Percentiles rank a stretch among this genome's conserved stretches.
Conservation (phyloP, 179 eudicot genomes). For the Nepenthes alata region DNA sequence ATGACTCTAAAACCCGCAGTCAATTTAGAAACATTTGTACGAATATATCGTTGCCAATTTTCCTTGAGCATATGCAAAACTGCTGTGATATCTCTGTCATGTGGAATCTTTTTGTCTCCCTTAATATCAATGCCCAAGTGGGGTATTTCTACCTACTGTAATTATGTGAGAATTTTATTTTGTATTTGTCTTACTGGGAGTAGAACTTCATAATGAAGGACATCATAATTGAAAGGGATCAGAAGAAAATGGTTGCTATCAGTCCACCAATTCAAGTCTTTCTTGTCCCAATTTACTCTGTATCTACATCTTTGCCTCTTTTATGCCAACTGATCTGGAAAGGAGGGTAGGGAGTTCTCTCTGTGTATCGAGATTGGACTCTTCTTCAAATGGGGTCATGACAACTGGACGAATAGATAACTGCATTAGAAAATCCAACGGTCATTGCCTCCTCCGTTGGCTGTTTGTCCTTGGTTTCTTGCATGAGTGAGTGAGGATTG, state of each 20-base stretch:
- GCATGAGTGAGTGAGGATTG: no score
- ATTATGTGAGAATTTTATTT: constrained; percentile 8
- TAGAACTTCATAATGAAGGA: no score
- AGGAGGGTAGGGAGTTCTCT: constrained; percentile 8
- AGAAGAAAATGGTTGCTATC: no score
- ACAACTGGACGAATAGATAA: constrained; percentile 22
- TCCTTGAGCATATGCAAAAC: no score
- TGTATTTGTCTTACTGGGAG: no score
- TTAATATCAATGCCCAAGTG: background rate
- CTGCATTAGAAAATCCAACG: constrained; percentile 1
- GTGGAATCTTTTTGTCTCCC: constrained; percentile 3
- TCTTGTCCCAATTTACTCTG: constrained; percentile 10
- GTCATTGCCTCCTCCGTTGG: no score
- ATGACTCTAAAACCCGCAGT: no score
- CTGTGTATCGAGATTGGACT: constrained; percentile 13
- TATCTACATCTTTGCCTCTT: constrained; percentile 11
- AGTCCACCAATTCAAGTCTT: constrained; percentile 1
- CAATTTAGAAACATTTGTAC: no score
- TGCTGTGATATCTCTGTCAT: no score
- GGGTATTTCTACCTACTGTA: constrained; percentile 9
- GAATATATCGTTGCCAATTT: no score
- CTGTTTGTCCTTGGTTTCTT: no score
- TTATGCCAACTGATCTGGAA: constrained; percentile 22
- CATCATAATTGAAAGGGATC: no score
- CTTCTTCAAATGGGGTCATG: constrained; percentile 12